Evolutionary conservation across 495 filamentous ascomycete genomes (phyloP).

Genomic region (Penicillium malachiteum): DNA sequence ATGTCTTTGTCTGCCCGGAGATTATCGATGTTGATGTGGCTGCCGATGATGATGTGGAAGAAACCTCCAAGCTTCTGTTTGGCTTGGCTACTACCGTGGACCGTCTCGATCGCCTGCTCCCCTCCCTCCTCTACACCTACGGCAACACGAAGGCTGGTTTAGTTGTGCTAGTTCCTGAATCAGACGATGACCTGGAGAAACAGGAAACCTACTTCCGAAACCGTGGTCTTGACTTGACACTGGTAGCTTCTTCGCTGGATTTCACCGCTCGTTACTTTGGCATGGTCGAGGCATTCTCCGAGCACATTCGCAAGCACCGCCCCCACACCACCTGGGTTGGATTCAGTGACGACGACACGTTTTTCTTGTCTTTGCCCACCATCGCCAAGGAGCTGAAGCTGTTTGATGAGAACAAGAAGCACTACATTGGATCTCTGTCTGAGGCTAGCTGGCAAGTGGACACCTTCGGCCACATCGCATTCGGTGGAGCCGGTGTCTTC

Average conservation of each 20-base stretch:
- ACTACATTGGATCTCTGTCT: conserved; percentile 63
- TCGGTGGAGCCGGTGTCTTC: conserved; percentile 69
- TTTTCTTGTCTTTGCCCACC: conserved; percentile 61
- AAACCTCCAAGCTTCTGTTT: conserved; percentile 51
- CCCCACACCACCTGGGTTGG: conserved; percentile 61
- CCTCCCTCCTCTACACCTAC: conserved; percentile 50
- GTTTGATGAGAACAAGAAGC: conserved; percentile 51
- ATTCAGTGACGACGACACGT: conserved; percentile 73
- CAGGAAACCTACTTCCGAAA: conserved; percentile 49
- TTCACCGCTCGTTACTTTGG: conserved; percentile 66
- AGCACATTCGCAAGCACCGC: conserved; percentile 45
- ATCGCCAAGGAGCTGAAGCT: conserved; percentile 52
- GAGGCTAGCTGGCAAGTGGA: conserved; percentile 61
- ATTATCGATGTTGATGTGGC: conserved; percentile 47
- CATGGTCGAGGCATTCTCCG: conserved; percentile 56
- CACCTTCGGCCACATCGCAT: conserved; percentile 63
- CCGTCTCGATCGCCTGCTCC: conserved; percentile 48
- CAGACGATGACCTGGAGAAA: conserved; percentile 42
- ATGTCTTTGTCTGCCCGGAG: conserved; percentile 43
- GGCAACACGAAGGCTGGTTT: conserved; percentile 50
- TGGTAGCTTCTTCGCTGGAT: conserved; percentile 52
- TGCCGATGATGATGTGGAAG: conserved; percentile 44
- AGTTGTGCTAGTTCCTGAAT: conserved; percentile 49
- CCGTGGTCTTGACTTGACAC: conserved; percentile 54
- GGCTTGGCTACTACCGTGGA: conserved; percentile 52